phyloP scores from a whole-genome alignment of 768 basidiomycete species.

The Pulveroboletus sp. region DNA sequence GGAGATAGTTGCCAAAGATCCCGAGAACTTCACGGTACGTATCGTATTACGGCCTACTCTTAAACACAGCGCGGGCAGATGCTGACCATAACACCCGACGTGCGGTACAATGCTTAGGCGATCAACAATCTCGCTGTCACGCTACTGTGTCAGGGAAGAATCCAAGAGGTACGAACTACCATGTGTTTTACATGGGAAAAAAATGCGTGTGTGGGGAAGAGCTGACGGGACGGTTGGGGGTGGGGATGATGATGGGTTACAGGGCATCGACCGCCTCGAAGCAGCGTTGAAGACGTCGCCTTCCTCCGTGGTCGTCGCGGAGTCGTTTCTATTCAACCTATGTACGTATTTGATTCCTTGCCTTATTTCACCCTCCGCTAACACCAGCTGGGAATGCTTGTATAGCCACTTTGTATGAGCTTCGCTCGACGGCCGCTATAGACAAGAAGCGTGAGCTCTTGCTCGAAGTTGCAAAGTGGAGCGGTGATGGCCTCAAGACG shows the following conservation, averaged over 20 bases:
- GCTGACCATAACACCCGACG: not conserved
- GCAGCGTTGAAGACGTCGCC: conserved; percentile 58
- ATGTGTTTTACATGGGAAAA: too few relatives aligned
- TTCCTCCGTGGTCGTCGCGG: conserved; percentile 65
- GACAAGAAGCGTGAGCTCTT: conserved; percentile 75
- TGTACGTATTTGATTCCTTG: conserved; percentile 41
- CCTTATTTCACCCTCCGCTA: not conserved
- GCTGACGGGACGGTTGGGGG: not conserved
- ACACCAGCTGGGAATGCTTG: not conserved
- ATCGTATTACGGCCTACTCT: too few relatives aligned
- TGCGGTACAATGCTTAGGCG: conserved; percentile 39
- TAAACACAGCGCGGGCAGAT: too few relatives aligned
- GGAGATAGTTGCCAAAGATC: conserved; percentile 44
- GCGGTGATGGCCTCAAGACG: conserved; percentile 75
- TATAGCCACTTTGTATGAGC: conserved; percentile 72
- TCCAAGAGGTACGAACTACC: conserved; percentile 53
- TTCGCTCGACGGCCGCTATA: conserved; percentile 64
- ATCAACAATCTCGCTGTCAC: conserved; percentile 75
- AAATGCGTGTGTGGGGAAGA: not conserved
- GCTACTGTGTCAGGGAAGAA: conserved; percentile 61
- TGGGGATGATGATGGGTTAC: not conserved
- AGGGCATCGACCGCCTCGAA: conserved; percentile 74
- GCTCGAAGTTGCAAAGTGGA: conserved; percentile 78
- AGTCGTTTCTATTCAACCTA: conserved; percentile 82
- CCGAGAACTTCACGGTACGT: conserved; percentile 54